These are phyloP conservation scores for Thermomyces lanuginosus DNA, from an alignment of 2,329 filamentous ascomycete species.

Conservation along the genomic window DNA sequence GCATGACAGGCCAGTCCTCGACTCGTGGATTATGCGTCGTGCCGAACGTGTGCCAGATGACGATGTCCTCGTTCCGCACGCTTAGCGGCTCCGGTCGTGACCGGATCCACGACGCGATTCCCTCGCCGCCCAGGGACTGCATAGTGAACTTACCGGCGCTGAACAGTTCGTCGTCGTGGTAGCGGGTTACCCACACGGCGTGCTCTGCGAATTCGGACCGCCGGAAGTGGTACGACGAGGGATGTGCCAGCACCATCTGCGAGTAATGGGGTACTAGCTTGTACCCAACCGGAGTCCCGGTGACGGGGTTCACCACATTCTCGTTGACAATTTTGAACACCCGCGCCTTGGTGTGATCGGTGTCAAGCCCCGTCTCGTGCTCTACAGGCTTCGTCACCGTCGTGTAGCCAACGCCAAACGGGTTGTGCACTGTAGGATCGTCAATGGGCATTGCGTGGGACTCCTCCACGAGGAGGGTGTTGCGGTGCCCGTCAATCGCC, in stretches of 20 bases:
- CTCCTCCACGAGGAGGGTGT: conserved; percentile 38
- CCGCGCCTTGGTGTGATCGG: conserved; percentile 24
- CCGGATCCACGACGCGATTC: conserved; percentile 12
- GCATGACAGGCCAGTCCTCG: conserved; percentile 7
- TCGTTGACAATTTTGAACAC: conserved; percentile 43
- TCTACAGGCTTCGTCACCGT: conserved; percentile 27
- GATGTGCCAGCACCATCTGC: conserved; percentile 40
- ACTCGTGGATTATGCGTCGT: conserved; percentile 14
- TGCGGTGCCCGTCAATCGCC: conserved; percentile 40
- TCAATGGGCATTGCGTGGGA: conserved; percentile 40
- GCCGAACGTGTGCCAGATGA: conserved; percentile 18
- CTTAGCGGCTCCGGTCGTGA: conserved; percentile 1
- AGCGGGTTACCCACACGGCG: conserved; percentile 36
- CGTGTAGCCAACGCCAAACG: conserved; percentile 35
- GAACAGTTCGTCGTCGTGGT: conserved; percentile 35
- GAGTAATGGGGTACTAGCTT: conserved; percentile 38
- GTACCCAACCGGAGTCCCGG: conserved; percentile 36
- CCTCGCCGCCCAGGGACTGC: conserved; percentile 20
- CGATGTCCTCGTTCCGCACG: conserved; percentile 14
- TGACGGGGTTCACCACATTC: conserved; percentile 33
- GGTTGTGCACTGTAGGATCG: conserved; percentile 27
- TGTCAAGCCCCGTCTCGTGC: conserved; percentile 28
- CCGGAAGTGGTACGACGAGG: conserved; percentile 35
- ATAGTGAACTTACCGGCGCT: conserved; percentile 37
- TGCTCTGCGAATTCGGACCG: conserved; percentile 35